Evolutionary conservation across 106 monocot genomes (phyloP), one percentile per base, ranked within the genome.

Genomic region (Platanthera guangdongensis): DNA sequence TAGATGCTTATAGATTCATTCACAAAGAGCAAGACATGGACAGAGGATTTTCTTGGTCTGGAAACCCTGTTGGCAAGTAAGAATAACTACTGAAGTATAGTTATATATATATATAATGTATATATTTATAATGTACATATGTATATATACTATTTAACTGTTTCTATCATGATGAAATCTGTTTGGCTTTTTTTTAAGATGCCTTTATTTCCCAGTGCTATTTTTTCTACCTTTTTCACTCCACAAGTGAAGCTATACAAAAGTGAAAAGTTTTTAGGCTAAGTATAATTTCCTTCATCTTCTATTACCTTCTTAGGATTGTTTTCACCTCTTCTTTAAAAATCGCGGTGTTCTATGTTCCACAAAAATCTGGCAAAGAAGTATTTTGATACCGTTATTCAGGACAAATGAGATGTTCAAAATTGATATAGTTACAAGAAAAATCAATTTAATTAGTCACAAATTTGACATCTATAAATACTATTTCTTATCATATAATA

Each of bases 1-100:
- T 92, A 49, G 91, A 92, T 86, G 91, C 86, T 49, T 92, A 88
- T 57, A 88, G 91, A 81, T 72, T 74, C 85, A 75, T 92, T 45
- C 91, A 88, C 77, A 79, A 85, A 62, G 92, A 92, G 57, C 78
- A 88, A 79, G 88, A 92, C 76, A 86, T 84, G 86, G 86, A 92
- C 62, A 6, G 59, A 52, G 91, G 91, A 32, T 92, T 92, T 75
- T 86, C 88, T 73, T 92, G 91, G 91, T 88, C 88, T 53, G 91
- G 91, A 32, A 80, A 92, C 50, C 91, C 91, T 47, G 80, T 92
- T 79, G 91, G 91, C 86, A 92, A 92, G 92, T 92, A 88, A 81
- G 88, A 74, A 46, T 1, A 47, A 54, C 53, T 50, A 22, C 19
- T 39, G 39, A 39, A 39, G 39, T 0, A 39, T 39, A 39, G 0